A percentile compares a stretch with the other conserved stretches of the same genome.
Conservation (phyloP, 2,329 filamentous ascomycete species). For the Chrysoporthe austroafricana region DNA sequence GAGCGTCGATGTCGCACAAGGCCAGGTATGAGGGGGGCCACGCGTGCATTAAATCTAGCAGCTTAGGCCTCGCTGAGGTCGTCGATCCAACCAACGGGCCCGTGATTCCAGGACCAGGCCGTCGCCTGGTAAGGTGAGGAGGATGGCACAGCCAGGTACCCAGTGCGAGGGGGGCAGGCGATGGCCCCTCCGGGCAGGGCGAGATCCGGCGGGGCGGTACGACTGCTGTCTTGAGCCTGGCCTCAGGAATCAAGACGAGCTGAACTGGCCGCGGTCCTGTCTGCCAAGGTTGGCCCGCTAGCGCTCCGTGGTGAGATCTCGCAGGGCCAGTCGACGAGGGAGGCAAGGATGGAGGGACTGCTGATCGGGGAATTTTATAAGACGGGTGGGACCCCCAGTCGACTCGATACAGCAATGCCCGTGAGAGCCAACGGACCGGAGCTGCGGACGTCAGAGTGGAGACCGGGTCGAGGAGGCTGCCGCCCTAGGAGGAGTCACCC, state of each 20-base stretch:
- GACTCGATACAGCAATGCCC: constrained; percentile 1
- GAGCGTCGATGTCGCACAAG: background rate
- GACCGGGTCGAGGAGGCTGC: background rate
- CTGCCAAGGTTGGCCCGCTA: background rate
- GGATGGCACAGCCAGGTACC: background rate
- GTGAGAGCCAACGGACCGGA: background rate
- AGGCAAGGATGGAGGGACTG: background rate
- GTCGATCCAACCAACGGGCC: background rate
- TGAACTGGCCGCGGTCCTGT: background rate
- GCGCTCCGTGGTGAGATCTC: background rate
- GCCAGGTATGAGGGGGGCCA: background rate
- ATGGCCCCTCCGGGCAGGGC: background rate
- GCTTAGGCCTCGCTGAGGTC: background rate
- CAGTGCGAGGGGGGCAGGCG: background rate
- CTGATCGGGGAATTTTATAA: constrained; percentile 9
- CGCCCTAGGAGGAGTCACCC: background rate
- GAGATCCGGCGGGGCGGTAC: constrained; percentile 4
- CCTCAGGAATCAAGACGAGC: background rate
- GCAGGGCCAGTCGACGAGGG: background rate
- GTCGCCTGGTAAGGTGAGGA: background rate
- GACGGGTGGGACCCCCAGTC: background rate
- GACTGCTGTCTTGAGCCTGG: background rate
- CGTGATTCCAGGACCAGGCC: background rate
- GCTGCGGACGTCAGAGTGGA: background rate
- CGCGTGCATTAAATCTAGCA: constrained; percentile 6